phyloP scores from a whole-genome alignment of 345 rosid species.

The Excoecaria cochinchinensis region DNA sequence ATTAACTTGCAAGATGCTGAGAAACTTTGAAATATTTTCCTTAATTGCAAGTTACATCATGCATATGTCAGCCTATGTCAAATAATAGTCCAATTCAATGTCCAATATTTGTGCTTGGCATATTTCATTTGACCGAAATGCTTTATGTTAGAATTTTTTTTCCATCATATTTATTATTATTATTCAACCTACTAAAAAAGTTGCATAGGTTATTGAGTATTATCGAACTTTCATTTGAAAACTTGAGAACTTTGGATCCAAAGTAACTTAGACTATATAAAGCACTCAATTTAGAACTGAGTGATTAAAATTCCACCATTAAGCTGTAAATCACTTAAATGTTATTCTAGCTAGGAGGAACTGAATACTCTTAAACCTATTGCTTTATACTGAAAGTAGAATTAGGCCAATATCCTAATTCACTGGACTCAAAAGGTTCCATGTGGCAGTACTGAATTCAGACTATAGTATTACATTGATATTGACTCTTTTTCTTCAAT shows the following conservation, averaged over 20 bases:
- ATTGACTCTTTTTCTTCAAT: background rate
- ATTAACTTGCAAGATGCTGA: background rate
- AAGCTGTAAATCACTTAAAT: background rate
- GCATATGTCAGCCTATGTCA: background rate
- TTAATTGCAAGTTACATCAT: background rate
- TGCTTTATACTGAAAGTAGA: background rate
- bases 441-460: background rate
- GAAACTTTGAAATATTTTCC: background rate
- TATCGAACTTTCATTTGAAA: no score
- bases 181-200: no score
- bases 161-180: no score
- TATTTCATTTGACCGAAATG: background rate
- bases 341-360: background rate
- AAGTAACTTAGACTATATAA: no score
- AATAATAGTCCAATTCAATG: background rate
- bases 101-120: background rate
- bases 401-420: background rate
- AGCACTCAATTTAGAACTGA: background rate
- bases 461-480: background rate
- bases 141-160: background rate
- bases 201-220: no score
- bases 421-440: background rate
- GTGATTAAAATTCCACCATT: background rate
- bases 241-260: no score
- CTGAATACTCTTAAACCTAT: background rate